Evolutionary conservation across 2,329 filamentous ascomycete genomes (phyloP), one percentile per base, ranked within the genome.

Genomic region (Onygenales sp.): DNA sequence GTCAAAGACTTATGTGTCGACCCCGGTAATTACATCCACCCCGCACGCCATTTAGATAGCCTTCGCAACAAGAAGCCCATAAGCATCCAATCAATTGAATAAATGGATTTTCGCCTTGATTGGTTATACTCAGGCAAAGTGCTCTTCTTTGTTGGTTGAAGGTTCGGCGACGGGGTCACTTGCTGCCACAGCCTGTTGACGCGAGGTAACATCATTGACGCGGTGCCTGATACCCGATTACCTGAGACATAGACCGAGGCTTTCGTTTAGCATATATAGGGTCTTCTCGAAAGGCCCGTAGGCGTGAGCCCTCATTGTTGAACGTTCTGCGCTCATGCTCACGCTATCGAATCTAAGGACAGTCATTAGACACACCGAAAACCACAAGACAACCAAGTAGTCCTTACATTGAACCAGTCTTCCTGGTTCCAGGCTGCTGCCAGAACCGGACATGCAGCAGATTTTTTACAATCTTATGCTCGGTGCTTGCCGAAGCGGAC

Each of bases 381-480:
- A 43, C 21, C 21, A 27, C 5, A 27, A 27, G 21, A 27, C 21
- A 27, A 27, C 21, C 21, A 27, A 27, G 21, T 27, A 27, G 21
- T 27, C 2, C 21, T 27, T 27, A 27, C 21, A 27, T 27, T 27
- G 21, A 3, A 27, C 21, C 21, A 5, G 3, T 27, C 21, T 27
- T 27, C 21, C 61, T 61, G 35, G 63, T 54, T 38, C 61, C 55
- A 31, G 66, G 64, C 32, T 67, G 62, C 55, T 72, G 66, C 71
- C 72, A 76, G 52, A 67, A 77, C 52, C 72, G 66, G 39, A 71
- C 64, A 51, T 71, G 60, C 50, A 76, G 58, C 53, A 77, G 55
- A 53, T 71, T 76, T 57, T 69, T 75, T 55, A 77, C 47, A 17
- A 77, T 75, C 56, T 67, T 73, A 56, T 77, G 74, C 58, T 77